Evolutionary conservation across 2,329 filamentous ascomycete species (phyloP).

Genomic region (Daldinia sp.): DNA sequence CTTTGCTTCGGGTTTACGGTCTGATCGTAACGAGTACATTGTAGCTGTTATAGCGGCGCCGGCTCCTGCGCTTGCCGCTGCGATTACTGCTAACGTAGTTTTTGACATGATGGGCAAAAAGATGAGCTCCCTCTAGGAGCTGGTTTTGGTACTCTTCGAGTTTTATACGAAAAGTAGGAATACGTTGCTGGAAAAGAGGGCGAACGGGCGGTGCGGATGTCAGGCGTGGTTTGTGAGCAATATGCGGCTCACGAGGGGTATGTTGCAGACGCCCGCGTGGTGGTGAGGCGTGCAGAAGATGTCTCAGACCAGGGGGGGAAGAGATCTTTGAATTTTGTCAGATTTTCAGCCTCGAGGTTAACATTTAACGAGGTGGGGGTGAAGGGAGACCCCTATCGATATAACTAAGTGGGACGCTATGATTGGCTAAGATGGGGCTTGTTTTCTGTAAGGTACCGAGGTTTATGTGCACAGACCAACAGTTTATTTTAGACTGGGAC

Average conservation of each 20-base stretch:
- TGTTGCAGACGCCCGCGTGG: slow-evolving; percentile 47
- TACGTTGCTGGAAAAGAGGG: slow-evolving; percentile 3
- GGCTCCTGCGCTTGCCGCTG: slow-evolving; percentile 79
- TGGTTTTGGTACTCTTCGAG: slow-evolving; percentile 20
- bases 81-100: slow-evolving; percentile 79
- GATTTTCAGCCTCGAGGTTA: slow-evolving; percentile 44
- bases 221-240: slow-evolving; percentile 46
- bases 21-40: slow-evolving; percentile 69
- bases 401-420: not conserved
- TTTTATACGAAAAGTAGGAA: slow-evolving; percentile 41
- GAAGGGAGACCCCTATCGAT: slow-evolving; percentile 18
- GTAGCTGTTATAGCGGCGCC: slow-evolving; percentile 80
- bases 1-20: slow-evolving; percentile 58
- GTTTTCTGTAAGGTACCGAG: slow-evolving; percentile 36
- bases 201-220: slow-evolving; percentile 30
- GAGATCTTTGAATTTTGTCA: slow-evolving; percentile 36
- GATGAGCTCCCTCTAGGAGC: slow-evolving; percentile 37
- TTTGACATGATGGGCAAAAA: slow-evolving; percentile 75
- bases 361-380: slow-evolving; percentile 2
- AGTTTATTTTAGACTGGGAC: slow-evolving; percentile 24
- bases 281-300: slow-evolving; percentile 47
- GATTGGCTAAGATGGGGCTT: slow-evolving; percentile 2
- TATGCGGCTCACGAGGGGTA: slow-evolving; percentile 49
- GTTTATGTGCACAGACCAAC: slow-evolving; percentile 23
- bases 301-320: slow-evolving; percentile 21